A percentile compares a stretch with the other conserved stretches of the same genome.
phyloP scores from a whole-genome alignment of 345 rosid genomes.

The Salix koriyanagi region DNA sequence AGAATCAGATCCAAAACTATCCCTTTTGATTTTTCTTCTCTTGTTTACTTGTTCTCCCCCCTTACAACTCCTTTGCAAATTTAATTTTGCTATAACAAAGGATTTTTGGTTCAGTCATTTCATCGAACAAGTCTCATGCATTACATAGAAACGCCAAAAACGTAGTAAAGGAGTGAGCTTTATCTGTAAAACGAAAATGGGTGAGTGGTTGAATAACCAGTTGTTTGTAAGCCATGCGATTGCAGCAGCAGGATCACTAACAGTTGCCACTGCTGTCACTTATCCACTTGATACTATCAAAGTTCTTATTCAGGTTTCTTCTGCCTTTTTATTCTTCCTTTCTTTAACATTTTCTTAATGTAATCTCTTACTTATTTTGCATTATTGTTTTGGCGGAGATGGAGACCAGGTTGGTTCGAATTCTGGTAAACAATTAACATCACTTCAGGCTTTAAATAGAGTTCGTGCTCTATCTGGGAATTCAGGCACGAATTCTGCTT shows the following conservation, averaged over 20 bases:
- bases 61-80: no score
- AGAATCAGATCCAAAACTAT: no score
- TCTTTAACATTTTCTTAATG: not conserved
- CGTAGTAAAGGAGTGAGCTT: no score
- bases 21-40: no score
- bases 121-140: no score
- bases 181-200: not conserved
- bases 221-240: constrained; percentile 72
- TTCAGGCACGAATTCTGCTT: constrained; percentile 34
- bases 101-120: no score
- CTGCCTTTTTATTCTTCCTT: not conserved
- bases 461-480: constrained; percentile 55
- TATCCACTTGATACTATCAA: constrained; percentile 86
- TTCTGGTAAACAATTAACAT: constrained; percentile 48
- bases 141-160: no score
- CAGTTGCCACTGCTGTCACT: constrained; percentile 61
- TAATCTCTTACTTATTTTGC: not conserved
- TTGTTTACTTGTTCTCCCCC: no score
- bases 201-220: constrained; percentile 51
- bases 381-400: not conserved
- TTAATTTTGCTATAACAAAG: no score
- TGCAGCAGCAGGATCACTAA: constrained; percentile 69
- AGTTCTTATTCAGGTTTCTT: constrained; percentile 67
- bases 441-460: constrained; percentile 49
- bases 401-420: constrained; percentile 70